Percentiles rank a stretch among this genome's conserved stretches.
phyloP scores from a whole-genome alignment of 768 basidiomycete genomes.

The Symmetrospora coprosmae region DNA sequence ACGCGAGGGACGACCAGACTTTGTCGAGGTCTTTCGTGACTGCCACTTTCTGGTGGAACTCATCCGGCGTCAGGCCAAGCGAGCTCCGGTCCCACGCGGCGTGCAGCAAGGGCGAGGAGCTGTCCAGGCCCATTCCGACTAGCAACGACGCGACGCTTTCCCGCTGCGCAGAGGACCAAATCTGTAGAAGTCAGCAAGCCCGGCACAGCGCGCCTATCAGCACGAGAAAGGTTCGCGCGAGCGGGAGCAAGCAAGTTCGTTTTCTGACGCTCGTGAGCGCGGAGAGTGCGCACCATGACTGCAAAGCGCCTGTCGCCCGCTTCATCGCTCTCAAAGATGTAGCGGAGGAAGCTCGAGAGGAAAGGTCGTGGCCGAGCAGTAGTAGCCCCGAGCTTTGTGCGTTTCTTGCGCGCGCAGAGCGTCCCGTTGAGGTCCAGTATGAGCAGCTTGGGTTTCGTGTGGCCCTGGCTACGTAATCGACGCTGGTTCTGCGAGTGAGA shows the following conservation, averaged over 20 bases:
- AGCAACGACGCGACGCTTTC: conserved; percentile 27
- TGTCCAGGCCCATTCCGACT: conserved; percentile 21
- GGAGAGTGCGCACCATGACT: conserved; percentile 20
- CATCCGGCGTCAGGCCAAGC: conserved; percentile 20
- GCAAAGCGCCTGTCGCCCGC: background rate
- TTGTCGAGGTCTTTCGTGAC: conserved; percentile 25
- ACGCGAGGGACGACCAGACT: conserved; percentile 21
- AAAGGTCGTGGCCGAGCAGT: conserved; percentile 25
- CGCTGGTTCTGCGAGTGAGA: no score
- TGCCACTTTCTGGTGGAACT: conserved; percentile 10
- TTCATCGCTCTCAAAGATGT: conserved; percentile 23
- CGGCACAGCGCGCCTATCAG: no score
- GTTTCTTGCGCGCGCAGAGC: conserved; percentile 22
- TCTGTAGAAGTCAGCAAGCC: no score
- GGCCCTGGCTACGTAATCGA: no score
- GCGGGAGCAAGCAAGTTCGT: no score
- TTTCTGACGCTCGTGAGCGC: no score
- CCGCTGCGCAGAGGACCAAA: conserved; percentile 25
- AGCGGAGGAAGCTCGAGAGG: conserved; percentile 27
- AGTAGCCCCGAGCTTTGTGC: conserved; percentile 4
- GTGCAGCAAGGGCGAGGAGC: background rate
- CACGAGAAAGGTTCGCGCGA: no score
- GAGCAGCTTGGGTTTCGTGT: conserved; percentile 18
- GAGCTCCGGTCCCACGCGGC: conserved; percentile 22
- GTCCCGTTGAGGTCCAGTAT: conserved; percentile 31